Evolutionary conservation across 495 filamentous ascomycete genomes (phyloP), one percentile per base, ranked within the genome.

Genomic region (Neurospora sp.): DNA sequence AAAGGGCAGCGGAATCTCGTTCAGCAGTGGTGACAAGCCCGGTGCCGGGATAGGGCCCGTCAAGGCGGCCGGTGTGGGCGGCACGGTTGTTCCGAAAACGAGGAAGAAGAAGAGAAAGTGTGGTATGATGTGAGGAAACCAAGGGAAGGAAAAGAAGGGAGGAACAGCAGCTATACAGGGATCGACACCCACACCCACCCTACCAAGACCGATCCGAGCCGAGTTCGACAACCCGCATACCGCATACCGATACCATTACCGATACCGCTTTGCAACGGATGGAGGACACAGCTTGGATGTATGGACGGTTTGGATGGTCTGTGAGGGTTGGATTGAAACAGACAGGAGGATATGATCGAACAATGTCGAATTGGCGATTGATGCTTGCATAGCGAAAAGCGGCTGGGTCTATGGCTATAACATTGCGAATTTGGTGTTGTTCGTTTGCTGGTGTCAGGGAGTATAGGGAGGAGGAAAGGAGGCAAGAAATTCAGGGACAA

Each of bases 81-180:
- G 53, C 10, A 61, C 53, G 16, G 73, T 74, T 38, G 47, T 65
- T 16, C 42, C 42, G 16, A 44, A 77, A 80, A 74, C 77, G 79
- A 83, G 84, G 77, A 86, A 83, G 83, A 89, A 88, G 86, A 96
- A 93, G 88, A 92, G 78, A 71, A 78, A 76, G 75, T 81, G 79
- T 69, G 68, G 59, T 47, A 65, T 79, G 70, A 73, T 79, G 20
- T 75, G 70, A 77, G 31, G 39, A 40, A 20, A 73, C 41, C 71
- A 71, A 20, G 40, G 47, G 40, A 72, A 70, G 41, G 61, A 38
- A 53, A 37, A 61, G 41, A 70, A 68, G 68, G 40, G 71, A 72
- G 71, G 53, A 61, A 31, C 53, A 61, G 53, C 53, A 61, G 27
- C 53, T 61, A 35, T 61, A 61, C 53, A 35, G 53, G 27, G 22